Evolutionary conservation across 75 land plant species (phyloP).

Genomic region (Pinus tabuliformis): DNA sequence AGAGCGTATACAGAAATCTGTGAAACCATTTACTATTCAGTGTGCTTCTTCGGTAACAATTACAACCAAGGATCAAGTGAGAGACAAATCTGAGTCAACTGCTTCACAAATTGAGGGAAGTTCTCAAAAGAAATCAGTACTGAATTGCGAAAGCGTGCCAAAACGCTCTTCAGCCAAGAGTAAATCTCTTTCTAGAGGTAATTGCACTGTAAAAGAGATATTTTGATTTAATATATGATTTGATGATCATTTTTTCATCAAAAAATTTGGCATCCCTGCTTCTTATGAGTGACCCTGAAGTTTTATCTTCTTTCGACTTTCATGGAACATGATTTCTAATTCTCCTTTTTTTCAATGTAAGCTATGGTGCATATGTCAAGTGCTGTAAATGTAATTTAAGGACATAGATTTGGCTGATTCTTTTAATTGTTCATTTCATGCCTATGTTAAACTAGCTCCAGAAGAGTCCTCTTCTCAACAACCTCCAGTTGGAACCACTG

Average conservation of each 20-base stretch:
- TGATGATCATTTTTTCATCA: not conserved
- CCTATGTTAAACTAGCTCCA: not conserved
- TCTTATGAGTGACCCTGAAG: no score
- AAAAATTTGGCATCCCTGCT: no score
- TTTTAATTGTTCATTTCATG: not conserved
- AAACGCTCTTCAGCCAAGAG: conserved; percentile 19
- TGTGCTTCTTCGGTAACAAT: not conserved
- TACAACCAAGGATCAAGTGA: not conserved
- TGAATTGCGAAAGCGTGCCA: conserved; percentile 22
- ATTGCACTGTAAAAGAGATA: not conserved
- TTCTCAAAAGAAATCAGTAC: not conserved
- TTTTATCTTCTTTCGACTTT: not conserved
- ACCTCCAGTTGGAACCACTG: not conserved
- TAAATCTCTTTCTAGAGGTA: not conserved
- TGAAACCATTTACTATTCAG: conserved; percentile 22
- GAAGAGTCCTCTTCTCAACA: not conserved
- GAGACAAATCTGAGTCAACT: not conserved
- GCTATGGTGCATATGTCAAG: no score
- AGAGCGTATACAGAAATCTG: conserved; percentile 21
- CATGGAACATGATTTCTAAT: not conserved
- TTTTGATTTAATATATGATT: not conserved
- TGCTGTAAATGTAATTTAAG: no score
- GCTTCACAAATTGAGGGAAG: not conserved
- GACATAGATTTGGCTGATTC: no score
- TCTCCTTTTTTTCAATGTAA: conserved; percentile 9